Percentiles rank a stretch among this genome's conserved stretches.
Evolutionary conservation across 1,284 basidiomycete genomes (phyloP).

Genomic region (Uromyces viciae-fabae): DNA sequence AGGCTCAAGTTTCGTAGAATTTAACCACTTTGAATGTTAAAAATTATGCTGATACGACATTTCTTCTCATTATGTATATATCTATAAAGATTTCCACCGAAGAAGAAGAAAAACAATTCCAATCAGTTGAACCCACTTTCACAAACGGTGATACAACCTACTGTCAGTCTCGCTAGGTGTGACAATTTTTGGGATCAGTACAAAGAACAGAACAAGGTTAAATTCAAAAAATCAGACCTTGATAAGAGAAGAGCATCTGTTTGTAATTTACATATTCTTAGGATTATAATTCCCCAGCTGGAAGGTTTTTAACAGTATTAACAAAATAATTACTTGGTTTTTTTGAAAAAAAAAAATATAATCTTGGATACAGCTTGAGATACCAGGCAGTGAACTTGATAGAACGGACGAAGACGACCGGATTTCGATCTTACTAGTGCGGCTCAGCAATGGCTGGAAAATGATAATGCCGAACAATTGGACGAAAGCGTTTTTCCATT

Average conservation of each 20-base stretch:
- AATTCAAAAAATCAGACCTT: constrained; percentile 38
- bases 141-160: constrained; percentile 20
- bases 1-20: constrained; percentile 29
- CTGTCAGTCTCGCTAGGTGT: constrained; percentile 11
- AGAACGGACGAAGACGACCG: constrained; percentile 70
- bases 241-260: constrained; percentile 27
- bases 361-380: constrained; percentile 54
- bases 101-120: constrained; percentile 11
- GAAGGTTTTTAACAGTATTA: not conserved
- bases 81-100: constrained; percentile 33
- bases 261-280: not conserved
- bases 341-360: too few relatives aligned
- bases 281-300: not conserved
- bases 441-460: constrained; percentile 66
- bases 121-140: not conserved
- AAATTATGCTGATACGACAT: not conserved
- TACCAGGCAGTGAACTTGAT: constrained; percentile 70
- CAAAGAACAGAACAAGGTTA: not conserved
- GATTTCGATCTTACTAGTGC: constrained; percentile 74
- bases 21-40: not conserved
- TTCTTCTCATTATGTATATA: not conserved
- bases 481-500: constrained; percentile 78
- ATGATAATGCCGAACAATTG: constrained; percentile 77
- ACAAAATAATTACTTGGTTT: not conserved
- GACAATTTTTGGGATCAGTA: constrained; percentile 32